Conservation (phyloP, 345 rosid species). For the Brassica nigra region DNA sequence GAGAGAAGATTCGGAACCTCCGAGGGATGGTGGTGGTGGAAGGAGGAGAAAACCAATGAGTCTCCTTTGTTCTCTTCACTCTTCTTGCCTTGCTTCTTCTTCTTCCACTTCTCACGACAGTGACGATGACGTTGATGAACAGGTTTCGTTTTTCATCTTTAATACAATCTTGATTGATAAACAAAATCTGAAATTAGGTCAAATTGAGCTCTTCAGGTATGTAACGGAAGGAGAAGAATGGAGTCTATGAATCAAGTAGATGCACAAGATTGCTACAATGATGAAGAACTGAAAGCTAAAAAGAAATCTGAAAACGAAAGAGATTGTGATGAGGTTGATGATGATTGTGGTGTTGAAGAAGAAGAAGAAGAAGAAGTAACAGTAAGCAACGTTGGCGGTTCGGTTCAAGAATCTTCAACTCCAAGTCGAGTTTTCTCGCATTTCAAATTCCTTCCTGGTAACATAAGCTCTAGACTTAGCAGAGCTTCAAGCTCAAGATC, state of each 20-base stretch:
- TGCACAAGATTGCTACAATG: conserved; percentile 45
- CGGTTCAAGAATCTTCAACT: conserved; percentile 57
- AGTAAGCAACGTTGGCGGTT: conserved; percentile 48
- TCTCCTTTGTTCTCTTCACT: conserved; percentile 57
- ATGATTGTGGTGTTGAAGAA: conserved; percentile 45
- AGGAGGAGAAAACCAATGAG: conserved; percentile 52
- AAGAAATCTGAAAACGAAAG: conserved; percentile 33
- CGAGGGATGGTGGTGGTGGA: conserved; percentile 25
- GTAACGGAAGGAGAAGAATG: conserved; percentile 35
- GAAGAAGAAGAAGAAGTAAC: conserved; percentile 41
- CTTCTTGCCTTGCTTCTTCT: conserved; percentile 66
- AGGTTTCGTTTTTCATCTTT: conserved; percentile 40
- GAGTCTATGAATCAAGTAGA: conserved; percentile 38
- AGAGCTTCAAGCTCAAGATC: conserved; percentile 84
- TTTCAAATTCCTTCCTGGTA: conserved; percentile 83
- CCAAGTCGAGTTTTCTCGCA: conserved; percentile 70
- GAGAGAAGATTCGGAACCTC: conserved; percentile 16
- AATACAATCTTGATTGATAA: background rate
- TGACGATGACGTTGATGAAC: conserved; percentile 38
- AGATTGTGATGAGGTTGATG: conserved; percentile 37
- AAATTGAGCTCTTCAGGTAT: conserved; percentile 41
- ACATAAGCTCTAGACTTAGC: conserved; percentile 70
- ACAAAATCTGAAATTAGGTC: background rate
- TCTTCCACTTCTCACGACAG: conserved; percentile 56
- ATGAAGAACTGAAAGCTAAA: conserved; percentile 47